Conservation (phyloP, 257 asterid genomes). For the Solanum neorickii region DNA sequence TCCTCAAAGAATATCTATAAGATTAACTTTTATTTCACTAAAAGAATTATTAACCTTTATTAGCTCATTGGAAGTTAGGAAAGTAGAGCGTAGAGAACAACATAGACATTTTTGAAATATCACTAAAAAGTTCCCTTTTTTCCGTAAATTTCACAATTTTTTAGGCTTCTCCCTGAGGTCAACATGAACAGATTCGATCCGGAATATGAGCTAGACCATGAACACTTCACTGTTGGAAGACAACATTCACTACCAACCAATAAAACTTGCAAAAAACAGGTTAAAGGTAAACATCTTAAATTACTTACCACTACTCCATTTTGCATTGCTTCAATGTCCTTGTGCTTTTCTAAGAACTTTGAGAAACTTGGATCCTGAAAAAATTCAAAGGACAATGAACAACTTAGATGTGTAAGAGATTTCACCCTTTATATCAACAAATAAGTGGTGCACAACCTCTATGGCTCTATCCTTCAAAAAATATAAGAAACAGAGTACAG, state of each 20-base stretch:
- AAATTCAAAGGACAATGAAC: not conserved
- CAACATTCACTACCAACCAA: not conserved
- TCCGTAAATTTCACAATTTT: not conserved
- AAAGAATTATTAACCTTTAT: not conserved
- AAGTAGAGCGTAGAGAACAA: not conserved
- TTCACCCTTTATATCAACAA: not conserved
- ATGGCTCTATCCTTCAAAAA: not conserved
- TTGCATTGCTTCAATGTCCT: conserved; percentile 21
- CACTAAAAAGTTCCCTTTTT: not conserved
- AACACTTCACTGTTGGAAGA: not conserved
- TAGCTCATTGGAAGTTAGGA: not conserved
- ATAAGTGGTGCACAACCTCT: not conserved
- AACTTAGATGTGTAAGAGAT: not conserved
- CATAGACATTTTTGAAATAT: not conserved
- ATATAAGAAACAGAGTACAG: not conserved
- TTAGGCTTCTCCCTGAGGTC: not conserved
- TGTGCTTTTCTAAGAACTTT: conserved; percentile 53
- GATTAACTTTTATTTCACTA: not conserved
- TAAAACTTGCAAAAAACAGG: not conserved
- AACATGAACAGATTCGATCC: not conserved
- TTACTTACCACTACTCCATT: conserved; percentile 50
- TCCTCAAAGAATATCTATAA: not conserved
- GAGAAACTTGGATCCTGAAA: conserved; percentile 78
- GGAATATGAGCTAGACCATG: not conserved
- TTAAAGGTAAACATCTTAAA: not conserved